Evolutionary conservation across 495 filamentous ascomycete species (phyloP).

Genomic region (Penicillium paxilli): DNA sequence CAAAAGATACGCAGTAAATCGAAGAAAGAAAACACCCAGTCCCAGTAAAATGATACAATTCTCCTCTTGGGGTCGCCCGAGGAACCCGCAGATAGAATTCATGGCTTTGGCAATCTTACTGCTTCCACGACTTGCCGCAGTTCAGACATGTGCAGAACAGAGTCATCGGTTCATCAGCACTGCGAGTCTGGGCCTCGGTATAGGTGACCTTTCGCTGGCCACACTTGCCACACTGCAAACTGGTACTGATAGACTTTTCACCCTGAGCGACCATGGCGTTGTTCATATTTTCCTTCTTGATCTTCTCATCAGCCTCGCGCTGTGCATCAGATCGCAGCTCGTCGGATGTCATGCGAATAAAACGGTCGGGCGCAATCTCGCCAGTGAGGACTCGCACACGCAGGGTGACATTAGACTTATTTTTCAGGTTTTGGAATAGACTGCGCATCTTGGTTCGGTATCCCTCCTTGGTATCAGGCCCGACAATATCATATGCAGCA

Average conservation of each 20-base stretch:
- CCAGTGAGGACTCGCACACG: conserved; percentile 72
- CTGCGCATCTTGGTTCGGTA: conserved; percentile 89
- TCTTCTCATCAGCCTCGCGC: conserved; percentile 61
- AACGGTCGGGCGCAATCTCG: conserved; percentile 65
- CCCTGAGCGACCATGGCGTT: conserved; percentile 61
- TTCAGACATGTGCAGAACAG: conserved; percentile 50
- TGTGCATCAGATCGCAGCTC: conserved; percentile 78
- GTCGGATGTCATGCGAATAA: conserved; percentile 73
- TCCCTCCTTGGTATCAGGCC: conserved; percentile 64
- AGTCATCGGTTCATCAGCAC: conserved; percentile 71
- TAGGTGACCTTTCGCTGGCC: conserved; percentile 91
- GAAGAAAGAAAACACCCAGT: conserved; percentile 12
- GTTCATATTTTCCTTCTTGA: conserved; percentile 91
- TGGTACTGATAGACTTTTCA: conserved; percentile 79
- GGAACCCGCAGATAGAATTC: too few relatives aligned
- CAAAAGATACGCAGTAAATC: background rate
- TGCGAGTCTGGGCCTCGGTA: conserved; percentile 91
- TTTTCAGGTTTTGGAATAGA: conserved; percentile 91
- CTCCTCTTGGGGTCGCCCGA: too few relatives aligned
- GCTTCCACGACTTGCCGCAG: conserved; percentile 53
- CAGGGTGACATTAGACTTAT: conserved; percentile 77
- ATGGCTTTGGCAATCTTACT: conserved; percentile 33
- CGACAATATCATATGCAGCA: conserved; percentile 64
- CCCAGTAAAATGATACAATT: conserved; percentile 22
- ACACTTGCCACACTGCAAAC: conserved; percentile 85